Evolutionary conservation across 1,284 basidiomycete genomes (phyloP), one percentile per base, ranked within the genome.

Genomic region (Tetrapyrgos nigripes): DNA sequence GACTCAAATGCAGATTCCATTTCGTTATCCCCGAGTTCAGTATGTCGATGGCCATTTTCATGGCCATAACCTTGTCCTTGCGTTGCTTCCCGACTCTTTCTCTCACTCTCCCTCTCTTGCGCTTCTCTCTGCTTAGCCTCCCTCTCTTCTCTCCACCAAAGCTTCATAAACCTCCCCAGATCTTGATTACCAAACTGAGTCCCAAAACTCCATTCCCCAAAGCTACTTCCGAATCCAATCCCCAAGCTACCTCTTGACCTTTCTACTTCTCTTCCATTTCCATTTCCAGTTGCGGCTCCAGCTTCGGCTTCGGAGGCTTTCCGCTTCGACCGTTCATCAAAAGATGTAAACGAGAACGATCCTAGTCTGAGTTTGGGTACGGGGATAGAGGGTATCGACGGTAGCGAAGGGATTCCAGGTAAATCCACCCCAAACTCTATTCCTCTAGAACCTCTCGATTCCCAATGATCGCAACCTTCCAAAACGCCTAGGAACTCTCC

Each of bases 391-490:
- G 48, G 19, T 8, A 31, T 14, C 14, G 48, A 29, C 4, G 24
- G 27, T 4, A 29, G 19, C 5, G 43, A 57, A 58, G 35, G 79
- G 29, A 85, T 75, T 3, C 81, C 79, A 3, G 85, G 80, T 14
- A 89, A 63, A 62, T 89, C 87, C 0, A 88, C 79, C 43, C 82
- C 83, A 55, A 88, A 78, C 53, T 89, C 88, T 62, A 88, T 77
- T 3, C 91, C 88, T 19, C 85, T 70, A 2, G 89, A 89, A 0
- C 97, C 97, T 57, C 97, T 80, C 68, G 98, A 83, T 68, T 97
- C 93, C 97, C 97, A 99, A 71, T 99, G 97, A 78, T 99, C 96
- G 65, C 89, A 92, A 2, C 89, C 91, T 63, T 97, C 93, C 70
- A 99, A 82, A 21, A 89, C 86, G 4, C 97, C 97, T 17, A 99